Percentiles rank a stretch among this genome's conserved stretches.
Evolutionary conservation across 306 rosid species (phyloP).

Genomic region (Myrica gale): DNA sequence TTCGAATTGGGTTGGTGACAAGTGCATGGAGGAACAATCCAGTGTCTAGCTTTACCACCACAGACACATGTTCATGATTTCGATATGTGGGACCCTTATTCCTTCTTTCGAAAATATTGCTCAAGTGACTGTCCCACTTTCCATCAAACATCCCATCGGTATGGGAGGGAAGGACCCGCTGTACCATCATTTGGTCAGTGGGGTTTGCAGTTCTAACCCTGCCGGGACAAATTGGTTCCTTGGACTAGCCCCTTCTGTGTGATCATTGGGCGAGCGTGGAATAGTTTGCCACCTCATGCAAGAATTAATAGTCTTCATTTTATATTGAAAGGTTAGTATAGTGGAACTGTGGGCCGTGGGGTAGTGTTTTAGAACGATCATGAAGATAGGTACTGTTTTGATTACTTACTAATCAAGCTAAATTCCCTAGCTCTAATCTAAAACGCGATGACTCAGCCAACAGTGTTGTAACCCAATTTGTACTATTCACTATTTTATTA

Average conservation of each 20-base stretch:
- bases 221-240: background rate
- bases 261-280: background rate
- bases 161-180: conserved; percentile 28
- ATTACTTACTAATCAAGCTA: too few relatives aligned
- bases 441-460: too few relatives aligned
- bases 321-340: too few relatives aligned
- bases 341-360: too few relatives aligned
- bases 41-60: conserved; percentile 55
- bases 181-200: conserved; percentile 29
- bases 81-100: conserved; percentile 27
- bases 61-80: conserved; percentile 38
- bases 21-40: conserved; percentile 57
- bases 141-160: conserved; percentile 27
- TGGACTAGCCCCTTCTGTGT: background rate
- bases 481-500: too few relatives aligned
- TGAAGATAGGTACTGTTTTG: too few relatives aligned
- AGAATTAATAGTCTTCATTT: too few relatives aligned
- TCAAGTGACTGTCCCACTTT: conserved; percentile 20
- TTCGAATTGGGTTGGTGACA: conserved; percentile 25
- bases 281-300: background rate
- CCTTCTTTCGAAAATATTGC: background rate
- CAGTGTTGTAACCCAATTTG: rapidly evolving
- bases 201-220: conserved; percentile 5
- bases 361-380: too few relatives aligned
- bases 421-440: too few relatives aligned